phyloP scores from a whole-genome alignment of 2,329 filamentous ascomycete genomes.

The Penicillium brevicompactum region DNA sequence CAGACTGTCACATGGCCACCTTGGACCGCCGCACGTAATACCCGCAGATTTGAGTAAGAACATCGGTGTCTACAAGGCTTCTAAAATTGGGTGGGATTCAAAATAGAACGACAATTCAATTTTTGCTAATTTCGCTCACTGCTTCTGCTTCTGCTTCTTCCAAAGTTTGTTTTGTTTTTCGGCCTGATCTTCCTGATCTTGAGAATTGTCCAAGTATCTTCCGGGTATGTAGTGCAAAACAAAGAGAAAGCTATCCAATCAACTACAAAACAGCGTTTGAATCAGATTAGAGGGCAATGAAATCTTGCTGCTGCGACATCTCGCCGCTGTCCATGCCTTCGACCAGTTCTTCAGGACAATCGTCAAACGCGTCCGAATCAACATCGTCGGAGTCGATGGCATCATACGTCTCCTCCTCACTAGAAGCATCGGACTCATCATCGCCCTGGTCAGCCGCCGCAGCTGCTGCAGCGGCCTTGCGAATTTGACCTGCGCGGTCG shows the following conservation, averaged over 20 bases:
- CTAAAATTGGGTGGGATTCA: too few species aligned
- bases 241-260: conserved; percentile 2
- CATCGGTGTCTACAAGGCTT: background rate
- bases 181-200: background rate
- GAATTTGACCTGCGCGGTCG: conserved; percentile 79
- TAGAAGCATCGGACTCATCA: conserved; percentile 70
- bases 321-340: conserved; percentile 46
- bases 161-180: background rate
- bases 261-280: conserved; percentile 9
- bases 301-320: conserved; percentile 57
- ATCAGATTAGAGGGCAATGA: conserved; percentile 47
- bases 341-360: conserved; percentile 43
- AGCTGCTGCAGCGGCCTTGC: conserved; percentile 52
- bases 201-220: conserved; percentile 3
- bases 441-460: conserved; percentile 49
- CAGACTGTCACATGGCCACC: conserved; percentile 3
- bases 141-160: background rate
- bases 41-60: background rate
- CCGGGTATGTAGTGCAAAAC: conserved; percentile 13
- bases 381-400: conserved; percentile 69
- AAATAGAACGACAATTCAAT: background rate
- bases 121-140: background rate
- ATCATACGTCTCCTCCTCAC: conserved; percentile 70
- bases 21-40: background rate
- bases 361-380: conserved; percentile 64